Base-by-base conservation (phyloP, 2,329 filamentous ascomycete species). In the Arthrobotrys musiformis region DNA sequence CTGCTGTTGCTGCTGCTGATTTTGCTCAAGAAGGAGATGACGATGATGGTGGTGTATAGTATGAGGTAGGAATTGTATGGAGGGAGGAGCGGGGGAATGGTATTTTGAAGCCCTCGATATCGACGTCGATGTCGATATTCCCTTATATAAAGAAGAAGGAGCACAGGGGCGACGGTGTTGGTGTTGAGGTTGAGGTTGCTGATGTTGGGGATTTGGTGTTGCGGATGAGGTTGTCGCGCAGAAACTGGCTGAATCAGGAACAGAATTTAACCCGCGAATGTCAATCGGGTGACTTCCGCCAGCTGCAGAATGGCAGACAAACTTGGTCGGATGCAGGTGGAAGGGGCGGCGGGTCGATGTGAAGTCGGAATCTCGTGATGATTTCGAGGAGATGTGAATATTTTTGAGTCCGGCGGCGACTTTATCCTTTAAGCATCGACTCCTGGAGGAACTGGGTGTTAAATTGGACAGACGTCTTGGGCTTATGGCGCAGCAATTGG, bases 401-500 rank as follows among this genome's bases (percentile, higher is more conserved):
- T 56, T 56, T 30, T 6, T 7, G 7, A 6, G 3, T 37, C 50
- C 50, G 28, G 7, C 6, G 5, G 28, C 30, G 30, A 6, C 11
- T 35, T 35, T 48, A 11, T 48, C 24, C 11, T 48, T 22, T 24
- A 11, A 52, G 15, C n/a, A n/a, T n/a, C n/a, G n/a, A n/a, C n/a
- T n/a, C n/a, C n/a, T n/a, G 48, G 26, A 35, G 30, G 54, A 28
- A 9, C 7, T 26, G 9, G 15, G 11, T 17, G 17, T 5, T 35
- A 48, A 22, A 48, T 48, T 24, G 17, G 44, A 70, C 56, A 40
- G 22, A 46, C 54, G 54, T 50, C 56, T 62, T 62, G 68, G 66
- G 40, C 15, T 70, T 61, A 61, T 61, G 66, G 66, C 66, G 66
- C 66, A 70, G 66, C 66, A 61, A 42, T 64, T 64, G 61, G 61